Conservation (phyloP, 2,329 filamentous ascomycete genomes). For the Fusarium phyllophilum region DNA sequence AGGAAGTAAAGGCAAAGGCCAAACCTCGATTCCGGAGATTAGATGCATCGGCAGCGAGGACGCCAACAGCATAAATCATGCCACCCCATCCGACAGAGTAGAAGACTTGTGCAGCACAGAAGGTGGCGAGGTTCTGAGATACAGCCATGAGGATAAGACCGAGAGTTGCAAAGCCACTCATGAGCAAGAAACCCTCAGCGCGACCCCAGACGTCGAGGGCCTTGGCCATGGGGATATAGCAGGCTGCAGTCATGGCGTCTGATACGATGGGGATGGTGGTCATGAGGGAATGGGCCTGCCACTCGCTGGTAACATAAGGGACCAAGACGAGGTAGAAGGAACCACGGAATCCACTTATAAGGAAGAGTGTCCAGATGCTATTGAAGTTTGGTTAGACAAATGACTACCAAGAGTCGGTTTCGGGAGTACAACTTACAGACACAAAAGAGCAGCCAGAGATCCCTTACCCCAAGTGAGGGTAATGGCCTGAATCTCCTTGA, state of each 20-base stretch:
- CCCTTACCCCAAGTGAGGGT: slow-evolving; percentile 54
- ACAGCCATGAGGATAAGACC: slow-evolving; percentile 70
- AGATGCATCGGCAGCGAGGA: slow-evolving; percentile 73
- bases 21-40: slow-evolving; percentile 51
- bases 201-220: slow-evolving; percentile 72
- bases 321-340: slow-evolving; percentile 54
- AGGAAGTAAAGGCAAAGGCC: slow-evolving; percentile 53
- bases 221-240: slow-evolving; percentile 71
- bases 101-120: slow-evolving; percentile 68
- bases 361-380: slow-evolving; percentile 60
- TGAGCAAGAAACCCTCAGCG: slow-evolving; percentile 66
- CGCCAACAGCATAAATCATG: slow-evolving; percentile 69
- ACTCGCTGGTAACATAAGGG: slow-evolving; percentile 62
- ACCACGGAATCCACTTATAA: slow-evolving; percentile 60
- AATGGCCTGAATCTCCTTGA: slow-evolving; percentile 55
- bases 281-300: slow-evolving; percentile 62
- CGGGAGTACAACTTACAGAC: slow-evolving; percentile 42
- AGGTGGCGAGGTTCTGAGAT: slow-evolving; percentile 54
- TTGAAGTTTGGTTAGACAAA: slow-evolving; percentile 10
- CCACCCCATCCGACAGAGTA: slow-evolving; percentile 70
- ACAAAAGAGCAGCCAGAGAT: slow-evolving; percentile 47
- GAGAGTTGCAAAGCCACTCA: slow-evolving; percentile 58
- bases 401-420: too few species aligned
- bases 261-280: slow-evolving; percentile 65
- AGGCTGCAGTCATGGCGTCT: slow-evolving; percentile 64